Evolutionary conservation across 2,329 filamentous ascomycete genomes (phyloP), one percentile per base, ranked within the genome.

Genomic region (Ascochyta pisi): DNA sequence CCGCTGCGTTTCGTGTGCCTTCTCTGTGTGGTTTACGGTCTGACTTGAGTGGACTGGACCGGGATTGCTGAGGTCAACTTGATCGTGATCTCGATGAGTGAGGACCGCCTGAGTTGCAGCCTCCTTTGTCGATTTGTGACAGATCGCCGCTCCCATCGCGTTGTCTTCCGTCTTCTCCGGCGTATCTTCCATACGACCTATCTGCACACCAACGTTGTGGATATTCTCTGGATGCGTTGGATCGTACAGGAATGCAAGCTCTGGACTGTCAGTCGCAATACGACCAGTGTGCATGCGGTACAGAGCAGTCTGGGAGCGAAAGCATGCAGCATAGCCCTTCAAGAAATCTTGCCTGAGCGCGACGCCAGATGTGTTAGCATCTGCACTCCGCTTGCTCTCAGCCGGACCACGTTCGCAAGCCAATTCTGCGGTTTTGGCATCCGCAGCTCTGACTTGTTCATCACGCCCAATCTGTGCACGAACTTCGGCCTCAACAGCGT

Each of bases 181-280:
- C 24, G 16, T 8, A 23, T 12, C 27, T n/a, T 29, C 35, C 40
- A 53, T 12, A 4, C 37, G 37, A 2, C 61, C 60, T 3, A 63
- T 41, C 6, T 54, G 45, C 12, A 53, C 6, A 2, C 65, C 64
- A 5, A 61, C 46, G 5, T 37, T 64, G 22, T 61, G 59, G 0
- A 59, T 49, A n/a, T 70, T 65, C 1, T 63, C 34, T 0, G 60
- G 46, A 35, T 68, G 65, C 0, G 41, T 47, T 2, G 48, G 46
- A 10, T 73, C 63, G 19, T 60, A 61, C 1, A 73, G 10, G 22
- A 68, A 67, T 1, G 56, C 56, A 3, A 70, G 7, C 24, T 68
- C 64, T 0, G 61, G 55, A 33, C 56, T 64, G 4, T 67, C 61
- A 1, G 23, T n/a, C 1, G 62, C 2, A 6, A 70, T 49, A 0